Evolutionary conservation across 768 basidiomycete species (phyloP).

Genomic region (Cantharellus anzutake): DNA sequence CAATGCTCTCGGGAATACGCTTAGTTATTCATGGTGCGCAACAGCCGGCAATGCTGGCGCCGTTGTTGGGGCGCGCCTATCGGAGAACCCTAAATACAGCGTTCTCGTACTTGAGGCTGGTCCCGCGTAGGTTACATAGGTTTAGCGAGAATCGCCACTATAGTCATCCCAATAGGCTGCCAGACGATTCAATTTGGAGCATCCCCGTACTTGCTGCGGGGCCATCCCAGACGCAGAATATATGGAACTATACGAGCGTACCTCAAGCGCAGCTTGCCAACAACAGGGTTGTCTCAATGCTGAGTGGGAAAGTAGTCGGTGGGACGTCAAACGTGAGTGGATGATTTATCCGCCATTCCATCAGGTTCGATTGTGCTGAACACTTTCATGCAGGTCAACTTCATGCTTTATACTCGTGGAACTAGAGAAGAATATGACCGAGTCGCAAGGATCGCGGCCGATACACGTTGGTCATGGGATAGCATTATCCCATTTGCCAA

Average conservation of each 20-base stretch:
- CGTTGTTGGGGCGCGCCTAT: background rate
- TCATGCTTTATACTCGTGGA: background rate
- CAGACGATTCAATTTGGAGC: background rate
- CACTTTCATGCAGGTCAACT: background rate
- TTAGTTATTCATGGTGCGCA: background rate
- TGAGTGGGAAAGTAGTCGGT: background rate
- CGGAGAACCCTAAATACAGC: background rate
- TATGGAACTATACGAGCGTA: background rate
- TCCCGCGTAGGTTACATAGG: background rate
- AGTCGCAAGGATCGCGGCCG: background rate
- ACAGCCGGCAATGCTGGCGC: background rate
- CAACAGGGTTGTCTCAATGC: background rate
- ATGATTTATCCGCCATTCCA: background rate
- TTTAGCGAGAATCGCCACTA: background rate
- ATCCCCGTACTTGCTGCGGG: background rate
- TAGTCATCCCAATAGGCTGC: background rate
- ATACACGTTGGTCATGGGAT: background rate
- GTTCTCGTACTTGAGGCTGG: background rate
- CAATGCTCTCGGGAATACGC: too few relatives aligned
- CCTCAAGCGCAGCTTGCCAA: background rate
- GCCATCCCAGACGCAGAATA: background rate
- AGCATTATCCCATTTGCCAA: background rate
- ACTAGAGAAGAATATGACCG: background rate
- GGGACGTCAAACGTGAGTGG: background rate
- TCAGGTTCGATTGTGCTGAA: background rate